These are phyloP conservation scores for Sporisorium iseilematis-ciliati DNA, from an alignment of 1,284 basidiomycete genomes.

Conservation along the genomic window DNA sequence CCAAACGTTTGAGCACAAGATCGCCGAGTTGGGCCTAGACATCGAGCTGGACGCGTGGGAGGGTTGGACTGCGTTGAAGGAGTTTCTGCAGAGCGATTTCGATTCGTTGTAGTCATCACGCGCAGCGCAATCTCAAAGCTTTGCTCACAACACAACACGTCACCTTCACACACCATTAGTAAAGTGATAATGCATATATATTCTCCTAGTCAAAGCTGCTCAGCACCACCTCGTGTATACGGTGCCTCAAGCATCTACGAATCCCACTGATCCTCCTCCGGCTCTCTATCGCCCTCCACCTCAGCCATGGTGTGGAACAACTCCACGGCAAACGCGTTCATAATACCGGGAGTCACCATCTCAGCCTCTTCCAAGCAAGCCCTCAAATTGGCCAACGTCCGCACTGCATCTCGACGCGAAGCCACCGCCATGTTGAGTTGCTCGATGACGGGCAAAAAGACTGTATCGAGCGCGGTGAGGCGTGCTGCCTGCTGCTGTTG, in stretches of 20 bases:
- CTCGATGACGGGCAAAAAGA: slow-evolving; percentile 63
- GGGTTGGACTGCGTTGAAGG: slow-evolving; percentile 18
- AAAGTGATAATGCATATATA: too few relatives aligned
- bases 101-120: slow-evolving; percentile 11
- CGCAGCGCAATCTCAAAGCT: neutral
- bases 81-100: slow-evolving; percentile 12
- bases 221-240: too few relatives aligned
- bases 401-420: slow-evolving; percentile 54
- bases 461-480: slow-evolving; percentile 57
- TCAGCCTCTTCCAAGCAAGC: slow-evolving; percentile 56
- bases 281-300: slow-evolving; percentile 47
- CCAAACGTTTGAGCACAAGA: neutral
- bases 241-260: slow-evolving; percentile 9
- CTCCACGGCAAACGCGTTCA: slow-evolving; percentile 65
- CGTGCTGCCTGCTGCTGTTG: slow-evolving; percentile 34
- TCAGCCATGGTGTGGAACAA: slow-evolving; percentile 64
- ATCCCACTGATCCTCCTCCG: slow-evolving; percentile 52
- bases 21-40: slow-evolving; percentile 3
- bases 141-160: too few relatives aligned
- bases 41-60: slow-evolving; percentile 14
- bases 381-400: slow-evolving; percentile 51
- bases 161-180: too few relatives aligned
- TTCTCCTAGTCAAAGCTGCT: too few relatives aligned
- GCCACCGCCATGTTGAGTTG: slow-evolving; percentile 60
- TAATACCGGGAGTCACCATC: slow-evolving; percentile 61